A percentile compares a stretch with the other conserved stretches of the same genome.
These are phyloP conservation scores for Pythium oligandrum DNA, from an alignment of 352 stramenopile species.

Conservation along the genomic window DNA sequence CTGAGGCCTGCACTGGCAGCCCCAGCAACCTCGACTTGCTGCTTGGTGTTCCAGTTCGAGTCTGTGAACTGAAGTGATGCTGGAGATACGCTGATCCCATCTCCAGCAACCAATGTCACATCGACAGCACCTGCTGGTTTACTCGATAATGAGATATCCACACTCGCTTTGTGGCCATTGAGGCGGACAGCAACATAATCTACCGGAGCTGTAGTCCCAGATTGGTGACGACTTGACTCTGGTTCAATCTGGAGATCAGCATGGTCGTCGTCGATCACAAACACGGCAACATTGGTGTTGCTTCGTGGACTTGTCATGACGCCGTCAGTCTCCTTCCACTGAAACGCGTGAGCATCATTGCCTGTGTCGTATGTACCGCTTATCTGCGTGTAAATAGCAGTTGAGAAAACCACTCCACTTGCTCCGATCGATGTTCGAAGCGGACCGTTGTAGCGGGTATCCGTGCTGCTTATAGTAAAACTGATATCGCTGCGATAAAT, in stretches of 20 bases:
- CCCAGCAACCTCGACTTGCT: conserved; percentile 23
- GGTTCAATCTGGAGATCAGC: conserved; percentile 26
- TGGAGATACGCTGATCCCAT: conserved; percentile 27
- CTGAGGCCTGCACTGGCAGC: neutral
- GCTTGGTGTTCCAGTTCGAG: conserved; percentile 21
- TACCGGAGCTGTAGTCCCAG: conserved; percentile 9
- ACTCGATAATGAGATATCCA: conserved; percentile 33
- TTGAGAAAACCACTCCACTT: conserved; percentile 29
- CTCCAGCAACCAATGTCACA: conserved; percentile 26
- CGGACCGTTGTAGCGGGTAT: conserved; percentile 31
- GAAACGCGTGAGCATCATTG: conserved; percentile 41
- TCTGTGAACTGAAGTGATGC: conserved; percentile 23
- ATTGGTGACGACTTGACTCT: conserved; percentile 31
- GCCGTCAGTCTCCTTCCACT: conserved; percentile 35
- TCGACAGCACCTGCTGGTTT: conserved; percentile 33
- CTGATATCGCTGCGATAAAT: conserved; percentile 32
- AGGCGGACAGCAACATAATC: conserved; percentile 22
- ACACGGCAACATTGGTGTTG: conserved; percentile 21
- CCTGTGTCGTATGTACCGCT: conserved; percentile 51
- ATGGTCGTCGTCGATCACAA: conserved; percentile 53
- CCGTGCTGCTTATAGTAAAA: conserved; percentile 27
- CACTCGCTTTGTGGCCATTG: conserved; percentile 35
- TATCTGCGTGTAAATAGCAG: conserved; percentile 43
- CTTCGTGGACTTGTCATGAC: conserved; percentile 41
- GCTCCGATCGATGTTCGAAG: conserved; percentile 19